These are phyloP conservation scores for Cutaneotrichosporon spelunceum DNA, from an alignment of 1,284 basidiomycete species.

Conservation along the genomic window DNA sequence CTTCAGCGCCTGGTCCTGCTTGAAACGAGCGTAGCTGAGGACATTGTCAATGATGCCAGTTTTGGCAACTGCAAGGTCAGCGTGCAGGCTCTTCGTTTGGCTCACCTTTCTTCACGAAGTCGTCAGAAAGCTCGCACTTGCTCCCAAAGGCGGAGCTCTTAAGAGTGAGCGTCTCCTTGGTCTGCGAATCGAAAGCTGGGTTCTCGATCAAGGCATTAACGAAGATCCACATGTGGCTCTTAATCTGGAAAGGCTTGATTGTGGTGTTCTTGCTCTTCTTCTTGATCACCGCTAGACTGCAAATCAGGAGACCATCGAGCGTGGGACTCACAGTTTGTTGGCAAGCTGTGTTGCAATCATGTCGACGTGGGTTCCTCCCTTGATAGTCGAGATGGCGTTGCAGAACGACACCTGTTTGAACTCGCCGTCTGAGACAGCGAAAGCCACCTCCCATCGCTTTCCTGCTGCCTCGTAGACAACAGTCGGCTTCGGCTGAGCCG, in stretches of 20 bases:
- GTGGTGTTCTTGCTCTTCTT: conserved; percentile 97
- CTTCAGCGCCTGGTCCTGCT: conserved; percentile 93
- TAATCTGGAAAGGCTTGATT: conserved; percentile 89
- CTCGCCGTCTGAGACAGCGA: conserved; percentile 80
- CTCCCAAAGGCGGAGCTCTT: conserved; percentile 84
- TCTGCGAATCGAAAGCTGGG: conserved; percentile 98
- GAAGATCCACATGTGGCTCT: conserved; percentile 98
- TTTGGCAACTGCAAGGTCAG: conserved; percentile 66
- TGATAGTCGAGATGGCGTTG: conserved; percentile 95
- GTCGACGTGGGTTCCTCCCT: conserved; percentile 93
- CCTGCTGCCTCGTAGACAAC: conserved; percentile 79
- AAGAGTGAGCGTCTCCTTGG: conserved; percentile 93
- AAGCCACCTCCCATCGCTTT: conserved; percentile 90
- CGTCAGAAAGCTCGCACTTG: conserved; percentile 83
- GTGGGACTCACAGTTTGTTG: conserved; percentile 60
- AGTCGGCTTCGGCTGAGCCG: conserved; percentile 68
- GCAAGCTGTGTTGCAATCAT: conserved; percentile 85
- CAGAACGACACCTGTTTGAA: conserved; percentile 96
- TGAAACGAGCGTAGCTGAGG: conserved; percentile 92
- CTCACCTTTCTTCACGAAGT: conserved; percentile 92
- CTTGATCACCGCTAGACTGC: conserved; percentile 67
- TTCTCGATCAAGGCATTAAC: conserved; percentile 97
- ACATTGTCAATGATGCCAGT: conserved; percentile 90
- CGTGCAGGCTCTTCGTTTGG: neutral
- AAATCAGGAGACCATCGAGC: conserved; percentile 1